Percentiles rank a stretch among this genome's conserved stretches.
phyloP scores from a whole-genome alignment of 345 rosid species.

The Populus ilicifolia region DNA sequence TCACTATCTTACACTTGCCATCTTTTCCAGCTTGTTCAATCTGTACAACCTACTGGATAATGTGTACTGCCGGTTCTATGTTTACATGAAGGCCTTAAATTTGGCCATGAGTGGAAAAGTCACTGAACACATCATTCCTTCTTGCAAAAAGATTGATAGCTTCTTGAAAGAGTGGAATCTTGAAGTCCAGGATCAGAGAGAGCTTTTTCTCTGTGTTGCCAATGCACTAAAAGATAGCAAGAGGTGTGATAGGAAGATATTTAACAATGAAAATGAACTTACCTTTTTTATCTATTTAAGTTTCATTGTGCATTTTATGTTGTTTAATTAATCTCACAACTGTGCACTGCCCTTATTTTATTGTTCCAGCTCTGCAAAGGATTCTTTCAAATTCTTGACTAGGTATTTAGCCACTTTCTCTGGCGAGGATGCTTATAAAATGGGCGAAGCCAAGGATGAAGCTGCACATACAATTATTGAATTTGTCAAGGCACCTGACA shows the following conservation, averaged over 20 bases:
- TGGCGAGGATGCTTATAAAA: constrained; percentile 51
- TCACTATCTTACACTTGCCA: constrained; percentile 17
- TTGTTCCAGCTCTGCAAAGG: constrained; percentile 59
- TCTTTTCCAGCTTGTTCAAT: constrained; percentile 74
- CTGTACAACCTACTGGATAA: constrained; percentile 79
- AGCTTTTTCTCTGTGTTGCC: constrained; percentile 66
- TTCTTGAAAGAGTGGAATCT: constrained; percentile 96
- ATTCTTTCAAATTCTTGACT: constrained; percentile 66
- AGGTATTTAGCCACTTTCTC: constrained; percentile 87
- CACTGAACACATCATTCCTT: constrained; percentile 60
- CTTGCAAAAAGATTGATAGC: constrained; percentile 73
- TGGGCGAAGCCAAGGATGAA: constrained; percentile 88
- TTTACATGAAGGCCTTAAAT: constrained; percentile 70
- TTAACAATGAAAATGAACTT: neutral
- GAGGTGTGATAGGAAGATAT: constrained; percentile 40
- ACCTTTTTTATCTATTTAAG: neutral
- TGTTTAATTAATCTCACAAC: neutral
- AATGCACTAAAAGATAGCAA: constrained; percentile 69
- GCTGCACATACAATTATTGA: constrained; percentile 69
- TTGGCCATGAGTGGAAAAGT: constrained; percentile 77
- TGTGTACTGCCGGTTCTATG: constrained; percentile 61
- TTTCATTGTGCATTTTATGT: neutral
- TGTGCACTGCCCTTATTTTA: neutral
- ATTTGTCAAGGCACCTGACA: constrained; percentile 84
- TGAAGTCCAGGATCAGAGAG: constrained; percentile 72